Base-by-base conservation (phyloP, 176 grass and related monocot genomes). In the Secale cereale region DNA sequence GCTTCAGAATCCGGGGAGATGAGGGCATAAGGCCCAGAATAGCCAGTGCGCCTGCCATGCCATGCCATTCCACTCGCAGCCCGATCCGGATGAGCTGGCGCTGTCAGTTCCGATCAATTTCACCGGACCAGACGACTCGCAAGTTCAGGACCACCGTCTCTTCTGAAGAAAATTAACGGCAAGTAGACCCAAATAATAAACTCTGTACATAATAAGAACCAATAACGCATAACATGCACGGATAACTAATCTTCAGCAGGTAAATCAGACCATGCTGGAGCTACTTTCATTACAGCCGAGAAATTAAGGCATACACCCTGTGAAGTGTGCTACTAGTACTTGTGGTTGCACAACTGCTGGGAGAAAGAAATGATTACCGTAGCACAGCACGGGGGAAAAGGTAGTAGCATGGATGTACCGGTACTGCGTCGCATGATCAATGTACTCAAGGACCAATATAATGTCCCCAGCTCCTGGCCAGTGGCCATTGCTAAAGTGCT, bases 41-140 rank as follows among this genome's bases (percentile, higher is more conserved):
- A n/a, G 19, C 62, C 10, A 37, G 79, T 33, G 63, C 63, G 20
- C 43, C 41, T n/a, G 78, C 78, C 27, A 46, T 35, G 30, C 7
- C 6, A 37, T 37, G 54, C 54, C 54, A 57, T 22, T 67, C 41
- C 63, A 65, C 43, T 17, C 11, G 11, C 14, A 13, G 15, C 61
- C 14, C 12, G 63, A 66, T 50, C 63, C 13, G 65, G 52, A 30
- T 73, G 81, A 40, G 70, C 81, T 83, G 57, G 81, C 56, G 52
- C 27, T 82, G 48, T 22, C 59, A 68, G 43, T 25, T 26, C 56
- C n/a, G 3, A 82, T 37, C 8, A 37, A 39, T 56, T 67, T 27
- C 30, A 48, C 16, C 26, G 43, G 43, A 6, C 72, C 41, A 27
- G 20, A 6, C 78, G 78, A 65, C 22, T 26, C 12, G 25, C 6